phyloP scores from a whole-genome alignment of 2,329 filamentous ascomycete species.

The Paecilomyces fulvus region DNA sequence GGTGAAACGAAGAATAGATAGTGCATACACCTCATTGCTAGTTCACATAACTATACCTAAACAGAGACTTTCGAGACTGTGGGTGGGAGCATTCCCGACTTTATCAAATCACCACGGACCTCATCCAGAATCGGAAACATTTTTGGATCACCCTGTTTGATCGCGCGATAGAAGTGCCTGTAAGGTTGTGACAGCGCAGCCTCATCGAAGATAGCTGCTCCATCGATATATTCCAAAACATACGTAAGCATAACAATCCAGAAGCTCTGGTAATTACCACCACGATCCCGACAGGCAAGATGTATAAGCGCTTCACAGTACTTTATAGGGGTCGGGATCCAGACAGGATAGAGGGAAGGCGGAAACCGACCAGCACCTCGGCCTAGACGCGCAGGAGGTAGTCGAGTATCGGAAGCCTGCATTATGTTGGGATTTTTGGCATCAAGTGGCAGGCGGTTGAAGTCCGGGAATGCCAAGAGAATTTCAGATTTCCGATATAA shows the following conservation, averaged over 20 bases:
- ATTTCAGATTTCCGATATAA: slow-evolving; percentile 13
- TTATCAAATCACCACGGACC: slow-evolving; percentile 8
- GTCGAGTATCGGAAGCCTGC: slow-evolving; percentile 10
- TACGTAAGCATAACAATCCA: slow-evolving; percentile 15
- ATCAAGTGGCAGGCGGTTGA: not conserved
- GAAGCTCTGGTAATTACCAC: slow-evolving; percentile 5
- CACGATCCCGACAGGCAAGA: slow-evolving; percentile 13
- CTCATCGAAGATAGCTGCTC: slow-evolving; percentile 10
- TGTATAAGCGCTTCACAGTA: slow-evolving; percentile 14
- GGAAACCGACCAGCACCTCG: slow-evolving; percentile 11
- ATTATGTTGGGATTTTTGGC: slow-evolving; percentile 5
- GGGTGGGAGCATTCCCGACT: not conserved
- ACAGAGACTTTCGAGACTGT: too few species aligned
- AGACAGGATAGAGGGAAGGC: slow-evolving; percentile 4
- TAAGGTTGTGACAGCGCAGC: slow-evolving; percentile 8
- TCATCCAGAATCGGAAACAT: slow-evolving; percentile 11
- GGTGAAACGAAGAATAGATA: too few species aligned
- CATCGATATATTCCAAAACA: slow-evolving; percentile 14
- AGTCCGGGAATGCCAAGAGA: slow-evolving; percentile 9
- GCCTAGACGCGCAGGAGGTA: slow-evolving; percentile 7
- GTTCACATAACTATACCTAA: too few species aligned
- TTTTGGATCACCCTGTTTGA: slow-evolving; percentile 9
- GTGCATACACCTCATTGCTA: too few species aligned
- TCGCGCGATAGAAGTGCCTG: slow-evolving; percentile 10
- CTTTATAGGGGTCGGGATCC: slow-evolving; percentile 8